Percentiles rank a stretch among this genome's conserved stretches.
phyloP scores from a whole-genome alignment of 2,329 filamentous ascomycete genomes.

The Alternaria brassicae region DNA sequence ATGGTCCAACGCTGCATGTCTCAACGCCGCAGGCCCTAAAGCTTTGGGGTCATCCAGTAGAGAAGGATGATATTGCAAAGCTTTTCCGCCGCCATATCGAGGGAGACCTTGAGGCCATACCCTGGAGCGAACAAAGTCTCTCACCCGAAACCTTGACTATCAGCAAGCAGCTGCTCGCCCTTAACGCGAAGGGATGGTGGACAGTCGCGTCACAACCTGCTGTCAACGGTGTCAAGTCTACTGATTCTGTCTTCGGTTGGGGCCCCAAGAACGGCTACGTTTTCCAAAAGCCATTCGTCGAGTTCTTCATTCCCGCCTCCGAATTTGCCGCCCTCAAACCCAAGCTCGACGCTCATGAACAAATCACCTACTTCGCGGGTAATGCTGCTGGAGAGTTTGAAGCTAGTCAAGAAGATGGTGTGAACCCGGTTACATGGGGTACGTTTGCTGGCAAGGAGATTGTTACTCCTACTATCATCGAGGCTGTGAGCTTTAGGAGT shows the following conservation, averaged over 20 bases:
- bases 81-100: slow-evolving; percentile 83
- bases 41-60: slow-evolving; percentile 83
- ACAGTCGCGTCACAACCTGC: slow-evolving; percentile 94
- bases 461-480: slow-evolving; percentile 93
- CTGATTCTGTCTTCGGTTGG: slow-evolving; percentile 86
- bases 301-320: slow-evolving; percentile 82
- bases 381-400: slow-evolving; percentile 80
- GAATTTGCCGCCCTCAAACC: slow-evolving; percentile 75
- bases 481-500: slow-evolving; percentile 89
- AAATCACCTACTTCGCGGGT: slow-evolving; percentile 86
- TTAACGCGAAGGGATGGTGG: slow-evolving; percentile 92
- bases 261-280: slow-evolving; percentile 91
- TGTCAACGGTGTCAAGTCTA: slow-evolving; percentile 82
- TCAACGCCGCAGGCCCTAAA: slow-evolving; percentile 81
- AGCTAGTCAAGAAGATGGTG: slow-evolving; percentile 69
- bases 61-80: slow-evolving; percentile 73
- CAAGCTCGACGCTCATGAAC: slow-evolving; percentile 69
- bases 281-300: slow-evolving; percentile 98
- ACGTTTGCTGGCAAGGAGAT: slow-evolving; percentile 96
- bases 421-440: slow-evolving; percentile 97
- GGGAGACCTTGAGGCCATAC: slow-evolving; percentile 80
- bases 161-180: slow-evolving; percentile 71
- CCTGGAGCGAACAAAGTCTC: slow-evolving; percentile 92
- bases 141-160: slow-evolving; percentile 86
- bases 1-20: slow-evolving; percentile 93